Evolutionary conservation across 2,329 filamentous ascomycete genomes (phyloP), one percentile per base, ranked within the genome.

Genomic region (Cladophialophora yegresii): DNA sequence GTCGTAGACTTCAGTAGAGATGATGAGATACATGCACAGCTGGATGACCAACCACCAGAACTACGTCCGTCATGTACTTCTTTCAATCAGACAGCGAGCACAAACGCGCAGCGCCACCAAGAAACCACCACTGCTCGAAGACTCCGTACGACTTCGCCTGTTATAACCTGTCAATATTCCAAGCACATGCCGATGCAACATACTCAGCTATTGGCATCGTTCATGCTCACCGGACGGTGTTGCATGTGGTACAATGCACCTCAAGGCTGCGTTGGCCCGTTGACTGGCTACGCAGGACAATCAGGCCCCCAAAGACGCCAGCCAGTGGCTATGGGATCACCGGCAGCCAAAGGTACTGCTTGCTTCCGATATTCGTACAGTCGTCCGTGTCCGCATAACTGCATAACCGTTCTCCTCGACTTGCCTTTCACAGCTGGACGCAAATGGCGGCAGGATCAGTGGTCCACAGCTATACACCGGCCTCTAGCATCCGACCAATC

Each of bases 401-500:
- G n/a, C n/a, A n/a, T n/a, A n/a, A n/a, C 26, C 26, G 13, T 40
- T 50, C 40, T 61, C 36, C 45, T 49, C 7, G 26, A 20, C 57
- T 51, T 12, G 30, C 28, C 47, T 23, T 23, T 40, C 16, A 9
- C 57, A 51, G 47, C 57, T 28, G 57, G n/a, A 28, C 12, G 9
- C 8, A 45, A 28, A 28, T 36, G 12, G 28, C 20, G 20, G 20
- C 57, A 40, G 51, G 22, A 12, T 59, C 45, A 59, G 49, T 59
- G 57, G 47, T 59, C 57, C 57, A 59, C 57, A 59, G 12, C 9
- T 59, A 59, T 59, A 59, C 23, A 6, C 57, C 7, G 45, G n/a
- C 22, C 13, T 51, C 32, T 12, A 5, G 32, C 8, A 30, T 51
- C 12, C 45, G 28, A n/a, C 57, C 47, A 59, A 53, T 59, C 2